Evolutionary conservation across 257 asterid species (phyloP).

Genomic region (Leptodermis oblonga): DNA sequence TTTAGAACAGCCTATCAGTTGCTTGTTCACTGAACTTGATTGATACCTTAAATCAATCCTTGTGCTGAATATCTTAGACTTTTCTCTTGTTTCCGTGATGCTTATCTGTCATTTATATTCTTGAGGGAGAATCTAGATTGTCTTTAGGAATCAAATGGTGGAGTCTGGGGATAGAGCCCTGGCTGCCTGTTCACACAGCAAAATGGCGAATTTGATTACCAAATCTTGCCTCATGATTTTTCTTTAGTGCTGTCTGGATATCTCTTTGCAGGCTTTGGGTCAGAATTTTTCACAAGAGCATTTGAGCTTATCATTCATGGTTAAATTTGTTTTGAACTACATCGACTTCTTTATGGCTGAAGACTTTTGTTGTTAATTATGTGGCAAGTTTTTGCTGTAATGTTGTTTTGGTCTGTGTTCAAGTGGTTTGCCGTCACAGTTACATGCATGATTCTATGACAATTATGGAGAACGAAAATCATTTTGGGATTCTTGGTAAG

Average conservation of each 20-base stretch:
- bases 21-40: not conserved
- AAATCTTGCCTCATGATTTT: not conserved
- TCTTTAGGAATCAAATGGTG: constrained; percentile 5
- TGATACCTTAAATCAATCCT: not conserved
- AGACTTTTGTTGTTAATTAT: not conserved
- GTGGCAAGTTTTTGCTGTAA: not conserved
- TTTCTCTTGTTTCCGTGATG: not conserved
- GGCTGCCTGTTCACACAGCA: not conserved
- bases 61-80: not conserved
- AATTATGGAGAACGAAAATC: not conserved
- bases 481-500: not conserved
- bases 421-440: not conserved
- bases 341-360: not conserved
- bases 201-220: not conserved
- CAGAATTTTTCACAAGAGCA: not conserved
- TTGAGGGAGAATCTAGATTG: not conserved
- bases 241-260: not conserved
- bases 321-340: not conserved
- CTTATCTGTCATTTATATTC: not conserved
- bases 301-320: not conserved
- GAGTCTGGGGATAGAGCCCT: not conserved
- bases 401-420: not conserved
- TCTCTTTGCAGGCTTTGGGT: not conserved
- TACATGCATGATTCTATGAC: not conserved
- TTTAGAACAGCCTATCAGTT: not conserved